Evolutionary conservation across 129 eudicot species (phyloP), one percentile per base, ranked within the genome.

Genomic region (Ambrosia trifida): DNA sequence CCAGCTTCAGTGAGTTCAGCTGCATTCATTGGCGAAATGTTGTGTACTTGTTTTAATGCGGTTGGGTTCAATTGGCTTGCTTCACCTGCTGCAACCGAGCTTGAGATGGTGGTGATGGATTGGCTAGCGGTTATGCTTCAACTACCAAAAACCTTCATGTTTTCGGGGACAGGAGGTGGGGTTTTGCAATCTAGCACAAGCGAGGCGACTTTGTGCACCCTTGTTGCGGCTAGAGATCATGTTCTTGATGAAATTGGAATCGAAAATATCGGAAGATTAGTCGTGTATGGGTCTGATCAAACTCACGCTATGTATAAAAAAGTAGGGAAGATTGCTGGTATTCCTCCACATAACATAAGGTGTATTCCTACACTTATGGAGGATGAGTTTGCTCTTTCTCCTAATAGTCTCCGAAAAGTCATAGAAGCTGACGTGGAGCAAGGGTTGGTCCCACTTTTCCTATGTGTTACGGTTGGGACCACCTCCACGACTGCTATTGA

Each of bases 161-260:
- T 83, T 66, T 79, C 84, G 4, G 88, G 88, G 11, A 20, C 80
- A 0, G 88, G 88, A 28, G 88, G 85, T n/a, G 88, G 88, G 5
- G 82, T 83, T 6, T 11, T 83, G 0, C 88, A 80, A 4, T 65
- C 73, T 4, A 76, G 82, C 33, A 80, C 88, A 53, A 76, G 82
- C 28, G 85, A 83, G 45, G 17, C 85, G 18, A 38, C 72, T 46
- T 66, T 83, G 28, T 76, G 82, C 75, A 77, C 82, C 32, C 74
- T 83, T 30, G 32, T 76, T 7, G 88, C 88, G 3, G 85, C 85
- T 5, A 69, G 85, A 11, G 88, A 80, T 30, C 82, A 75, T 8
- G 67, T 35, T 0, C 78, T 83, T 5, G 14, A 68, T 7, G 59
- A 17, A 24, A 62, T 79, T 3, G 82, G 88, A 12, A 12, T 18